phyloP scores from a whole-genome alignment of 2,329 filamentous ascomycete species.

The Diaporthe vexans region DNA sequence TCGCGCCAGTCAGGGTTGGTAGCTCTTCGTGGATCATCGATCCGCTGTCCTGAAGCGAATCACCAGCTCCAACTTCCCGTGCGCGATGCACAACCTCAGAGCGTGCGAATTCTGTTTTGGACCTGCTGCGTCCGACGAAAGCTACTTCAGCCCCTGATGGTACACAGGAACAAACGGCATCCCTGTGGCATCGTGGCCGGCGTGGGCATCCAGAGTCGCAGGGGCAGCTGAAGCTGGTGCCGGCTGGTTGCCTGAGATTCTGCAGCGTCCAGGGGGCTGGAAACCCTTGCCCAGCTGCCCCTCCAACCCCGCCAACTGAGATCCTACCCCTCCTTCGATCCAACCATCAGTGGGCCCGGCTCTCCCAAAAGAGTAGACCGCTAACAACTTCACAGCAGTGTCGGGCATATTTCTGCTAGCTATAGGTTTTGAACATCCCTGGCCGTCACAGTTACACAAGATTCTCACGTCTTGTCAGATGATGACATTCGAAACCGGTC shows the following conservation, averaged over 20 bases:
- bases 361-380: neutral
- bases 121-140: conserved; percentile 16
- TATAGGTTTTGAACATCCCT: neutral
- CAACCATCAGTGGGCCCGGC: conserved; percentile 3
- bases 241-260: conserved; percentile 24
- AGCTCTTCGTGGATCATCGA: conserved; percentile 36
- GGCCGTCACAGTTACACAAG: conserved; percentile 5
- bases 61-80: conserved; percentile 3
- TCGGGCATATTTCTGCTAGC: neutral
- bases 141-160: neutral
- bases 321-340: conserved; percentile 23
- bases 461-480: conserved; percentile 23
- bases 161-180: conserved; percentile 4
- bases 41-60: conserved; percentile 1
- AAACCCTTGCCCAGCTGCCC: conserved; percentile 6
- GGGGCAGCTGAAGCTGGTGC: conserved; percentile 12
- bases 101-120: conserved; percentile 5
- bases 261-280: conserved; percentile 28
- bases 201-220: conserved; percentile 7
- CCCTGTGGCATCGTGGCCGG: neutral
- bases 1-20: conserved; percentile 33
- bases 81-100: conserved; percentile 6
- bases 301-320: conserved; percentile 30
- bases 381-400: neutral
- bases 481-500: conserved; percentile 16